A percentile compares a stretch with the other conserved stretches of the same genome.
phyloP scores from a whole-genome alignment of 1,284 basidiomycete genomes.

The Coniferiporia sulphurascens region DNA sequence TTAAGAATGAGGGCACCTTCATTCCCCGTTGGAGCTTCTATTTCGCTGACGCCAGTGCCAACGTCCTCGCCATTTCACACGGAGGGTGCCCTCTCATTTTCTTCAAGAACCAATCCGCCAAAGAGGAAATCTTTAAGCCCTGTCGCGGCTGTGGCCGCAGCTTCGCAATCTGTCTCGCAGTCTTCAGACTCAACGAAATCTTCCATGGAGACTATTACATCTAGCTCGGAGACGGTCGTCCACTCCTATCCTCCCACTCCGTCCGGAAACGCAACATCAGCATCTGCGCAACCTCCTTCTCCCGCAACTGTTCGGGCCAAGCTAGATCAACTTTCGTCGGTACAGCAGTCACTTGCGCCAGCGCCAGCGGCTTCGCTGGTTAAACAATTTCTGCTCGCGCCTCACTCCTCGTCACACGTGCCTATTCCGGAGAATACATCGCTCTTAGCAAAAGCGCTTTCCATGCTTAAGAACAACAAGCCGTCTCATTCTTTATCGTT shows the following conservation, averaged over 20 bases:
- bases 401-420: constrained; percentile 41
- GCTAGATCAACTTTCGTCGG: constrained; percentile 30
- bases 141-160: constrained; percentile 29
- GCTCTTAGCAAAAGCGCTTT: constrained; percentile 53
- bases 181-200: background rate
- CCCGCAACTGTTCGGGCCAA: constrained; percentile 37
- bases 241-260: constrained; percentile 72
- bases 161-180: constrained; percentile 19
- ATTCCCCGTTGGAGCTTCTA: constrained; percentile 60
- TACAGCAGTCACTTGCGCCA: constrained; percentile 20
- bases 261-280: constrained; percentile 31
- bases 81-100: constrained; percentile 59
- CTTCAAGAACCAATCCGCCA: constrained; percentile 49
- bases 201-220: constrained; percentile 2
- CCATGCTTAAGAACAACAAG: constrained; percentile 48
- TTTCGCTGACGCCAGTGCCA: constrained; percentile 57
- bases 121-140: constrained; percentile 19
- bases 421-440: constrained; percentile 35
- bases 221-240: constrained; percentile 23
- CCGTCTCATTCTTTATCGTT: constrained; percentile 66
- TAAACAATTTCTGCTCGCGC: constrained; percentile 58
- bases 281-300: constrained; percentile 38
- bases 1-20: constrained; percentile 63
- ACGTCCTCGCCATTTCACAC: constrained; percentile 48
- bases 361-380: constrained; percentile 34